These are phyloP conservation scores for Amaranthus cruentus DNA, from an alignment of 148 eudicot species.

Conservation along the genomic window DNA sequence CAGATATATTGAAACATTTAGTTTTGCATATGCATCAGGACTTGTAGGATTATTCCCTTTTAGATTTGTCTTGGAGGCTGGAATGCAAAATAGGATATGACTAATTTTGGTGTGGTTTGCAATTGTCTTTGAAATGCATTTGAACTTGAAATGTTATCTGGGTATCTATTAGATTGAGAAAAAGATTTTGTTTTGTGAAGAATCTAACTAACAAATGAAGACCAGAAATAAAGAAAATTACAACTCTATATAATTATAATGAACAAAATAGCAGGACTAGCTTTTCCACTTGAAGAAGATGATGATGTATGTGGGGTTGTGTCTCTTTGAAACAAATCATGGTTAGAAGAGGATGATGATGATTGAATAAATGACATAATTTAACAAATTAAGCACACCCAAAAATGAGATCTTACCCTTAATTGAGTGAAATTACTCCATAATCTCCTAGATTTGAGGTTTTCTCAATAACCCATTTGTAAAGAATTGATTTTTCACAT, in stretches of 20 bases:
- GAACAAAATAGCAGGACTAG: slow-evolving; percentile 43
- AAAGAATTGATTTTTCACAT: slow-evolving; percentile 19
- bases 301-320: slow-evolving; percentile 28
- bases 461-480: slow-evolving; percentile 16
- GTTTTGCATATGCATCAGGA: no score
- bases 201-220: slow-evolving; percentile 49
- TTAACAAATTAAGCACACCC: slow-evolving; percentile 13
- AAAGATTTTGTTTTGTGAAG: slow-evolving; percentile 36
- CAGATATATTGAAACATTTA: no score
- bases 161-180: slow-evolving; percentile 40
- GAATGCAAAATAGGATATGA: no score
- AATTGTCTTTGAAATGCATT: slow-evolving; percentile 56
- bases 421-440: not conserved
- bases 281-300: slow-evolving; percentile 38
- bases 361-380: slow-evolving; percentile 31
- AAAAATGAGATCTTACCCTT: slow-evolving; percentile 14
- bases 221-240: slow-evolving; percentile 52
- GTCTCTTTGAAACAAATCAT: slow-evolving; percentile 31
- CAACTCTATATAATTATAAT: slow-evolving; percentile 43
- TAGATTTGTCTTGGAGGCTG: no score
- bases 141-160: slow-evolving; percentile 40
- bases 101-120: slow-evolving; percentile 6
- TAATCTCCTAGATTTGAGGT: not conserved
- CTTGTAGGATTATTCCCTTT: no score
- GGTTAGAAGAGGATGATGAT: slow-evolving; percentile 17